Evolutionary conservation across 495 filamentous ascomycete genomes (phyloP), one percentile per base, ranked within the genome.

Genomic region (Neohortaea acidophila): DNA sequence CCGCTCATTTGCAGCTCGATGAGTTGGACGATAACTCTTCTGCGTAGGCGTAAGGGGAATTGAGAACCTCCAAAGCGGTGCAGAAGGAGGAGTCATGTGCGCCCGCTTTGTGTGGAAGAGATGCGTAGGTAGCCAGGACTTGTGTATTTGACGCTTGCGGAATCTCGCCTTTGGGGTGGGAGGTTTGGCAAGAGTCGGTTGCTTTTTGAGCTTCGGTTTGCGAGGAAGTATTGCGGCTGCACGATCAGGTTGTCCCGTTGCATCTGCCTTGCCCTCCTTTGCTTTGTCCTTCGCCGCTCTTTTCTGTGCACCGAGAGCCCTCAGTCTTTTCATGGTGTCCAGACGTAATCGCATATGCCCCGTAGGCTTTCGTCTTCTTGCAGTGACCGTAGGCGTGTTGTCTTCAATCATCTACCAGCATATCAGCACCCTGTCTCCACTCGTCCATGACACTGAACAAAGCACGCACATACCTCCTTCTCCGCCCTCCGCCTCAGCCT

Each of bases 41-140:
- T 84, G 75, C 1, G 79, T 87, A 0, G 86, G 82, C 23, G 77
- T 80, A 31, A 92, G 53, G 0, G 86, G 83, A 20, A 97, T 57
- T 0, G 83, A 71, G 58, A 94, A 94, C 27, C 85, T 69, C 89
- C 89, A 97, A 18, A 91, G 60, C 2, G 85, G 77, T 33, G 81
- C 68, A 41, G 66, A 75, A 1, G 81, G 76, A 10, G 72, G 69
- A 1, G 81, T 80, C 79, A 97, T 91, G 38, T 68, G 75, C 4
- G 89, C 87, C 30, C 89, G 66, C 52, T 97, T 96, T 12, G 86
- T 79, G 62, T 94, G 89, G 64, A 75, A 97, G 37, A 94, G 57
- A 52, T 97, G 89, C 13, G 89, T 94, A 2, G 89, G 91, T 2
- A 97, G 67, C 89, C 89, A 96, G 0, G 76, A 79, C 64, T 97